Evolutionary conservation across 2,329 filamentous ascomycete genomes (phyloP).

Genomic region (Aureobasidium pullulans): DNA sequence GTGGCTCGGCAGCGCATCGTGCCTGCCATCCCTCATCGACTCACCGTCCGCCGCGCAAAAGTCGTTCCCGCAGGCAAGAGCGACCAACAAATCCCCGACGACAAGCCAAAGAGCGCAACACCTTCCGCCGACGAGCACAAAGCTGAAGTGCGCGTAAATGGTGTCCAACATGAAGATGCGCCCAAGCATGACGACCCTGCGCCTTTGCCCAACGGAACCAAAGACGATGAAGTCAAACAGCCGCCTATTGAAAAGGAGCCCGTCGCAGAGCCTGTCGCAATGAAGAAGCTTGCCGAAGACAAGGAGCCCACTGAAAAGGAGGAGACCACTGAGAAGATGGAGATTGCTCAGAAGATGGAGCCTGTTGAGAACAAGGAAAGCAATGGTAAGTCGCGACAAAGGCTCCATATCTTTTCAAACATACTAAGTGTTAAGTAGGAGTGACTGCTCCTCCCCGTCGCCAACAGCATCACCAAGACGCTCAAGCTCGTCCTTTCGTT

Average conservation of each 20-base stretch:
- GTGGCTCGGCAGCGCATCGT: slow-evolving; percentile 10
- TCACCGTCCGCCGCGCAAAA: slow-evolving; percentile 10
- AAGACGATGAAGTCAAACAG: slow-evolving; percentile 1
- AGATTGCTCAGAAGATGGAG: neutral
- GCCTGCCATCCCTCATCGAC: slow-evolving; percentile 12
- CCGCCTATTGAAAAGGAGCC: neutral
- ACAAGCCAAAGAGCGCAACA: slow-evolving; percentile 7
- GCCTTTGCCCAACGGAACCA: neutral
- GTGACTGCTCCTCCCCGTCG: neutral
- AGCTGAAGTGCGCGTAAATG: neutral
- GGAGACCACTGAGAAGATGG: neutral
- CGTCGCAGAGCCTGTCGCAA: slow-evolving; percentile 4
- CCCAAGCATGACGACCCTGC: neutral
- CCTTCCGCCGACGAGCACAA: neutral
- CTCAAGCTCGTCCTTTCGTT: slow-evolving; percentile 10
- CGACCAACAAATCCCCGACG: neutral
- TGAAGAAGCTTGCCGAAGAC: neutral
- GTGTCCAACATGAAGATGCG: neutral
- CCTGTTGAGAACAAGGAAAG: neutral
- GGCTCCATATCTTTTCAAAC: neutral
- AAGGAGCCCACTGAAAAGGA: neutral
- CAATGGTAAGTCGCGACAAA: neutral
- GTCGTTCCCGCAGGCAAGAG: slow-evolving; percentile 1
- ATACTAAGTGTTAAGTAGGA: neutral
- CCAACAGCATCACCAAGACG: neutral